Base-by-base conservation (phyloP, 192 early-diverging fungal genomes). In the Backusella psychrophila region DNA sequence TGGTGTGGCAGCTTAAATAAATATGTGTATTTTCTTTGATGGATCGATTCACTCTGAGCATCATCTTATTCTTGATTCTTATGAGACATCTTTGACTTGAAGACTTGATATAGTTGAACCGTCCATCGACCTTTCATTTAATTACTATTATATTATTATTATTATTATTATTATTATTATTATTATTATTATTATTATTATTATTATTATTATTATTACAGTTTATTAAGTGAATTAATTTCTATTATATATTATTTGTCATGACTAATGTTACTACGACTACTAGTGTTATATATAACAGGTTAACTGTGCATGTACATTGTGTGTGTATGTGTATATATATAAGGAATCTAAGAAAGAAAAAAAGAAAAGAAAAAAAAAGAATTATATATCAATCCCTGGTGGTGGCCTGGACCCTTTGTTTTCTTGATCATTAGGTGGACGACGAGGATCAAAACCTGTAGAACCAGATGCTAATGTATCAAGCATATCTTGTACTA, bases 1-100 rank as follows among this genome's bases (percentile, higher is more conserved):
- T 85, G 88, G 88, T 42, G 42, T 67, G 4, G 69, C 69, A 6
- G n/a, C 69, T n/a, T 71, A 71, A 59, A 59, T 23, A 56, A 56
- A 56, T 1, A 33, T 3, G 33, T 33, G 33, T 33, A 33, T 33
- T 33, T 33, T 33, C 33, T 33, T 33, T 33, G 33, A 33, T 33
- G 33, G 33, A 33, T 1, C 3, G 33, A 33, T 33, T 33, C 33
- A 33, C 33, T 33, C 33, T 33, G 33, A 33, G 33, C 33, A 33
- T 33, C 33, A 3, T 33, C 33, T 33, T 33, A 33, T 33, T 33
- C 33, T 33, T 33, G 33, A 3, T 33, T 33, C 33, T 3, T 33
- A 33, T 33, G 33, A 33, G 1, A 2, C 31, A 33, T 33, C 31
- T 33, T 33, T 33, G 31, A 33, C 31, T 33, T 33, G 31, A 2